A percentile compares a stretch with the other conserved stretches of the same genome.
Evolutionary conservation across 805 yeast species (phyloP).

Genomic region (Saturnispora sanitii): DNA sequence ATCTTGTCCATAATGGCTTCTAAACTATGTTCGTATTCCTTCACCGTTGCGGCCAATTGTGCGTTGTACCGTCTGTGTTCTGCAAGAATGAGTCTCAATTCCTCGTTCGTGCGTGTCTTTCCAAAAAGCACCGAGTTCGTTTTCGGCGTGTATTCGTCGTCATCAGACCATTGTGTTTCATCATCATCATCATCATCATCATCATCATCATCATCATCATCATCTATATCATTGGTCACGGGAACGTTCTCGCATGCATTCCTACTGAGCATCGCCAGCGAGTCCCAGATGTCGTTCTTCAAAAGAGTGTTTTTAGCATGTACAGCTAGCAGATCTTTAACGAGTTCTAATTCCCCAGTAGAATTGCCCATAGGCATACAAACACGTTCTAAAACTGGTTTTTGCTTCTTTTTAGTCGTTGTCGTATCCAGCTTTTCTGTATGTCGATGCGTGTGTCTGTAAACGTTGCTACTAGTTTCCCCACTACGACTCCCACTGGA

Average conservation of each 20-base stretch:
- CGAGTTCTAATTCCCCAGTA: background rate
- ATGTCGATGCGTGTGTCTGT: too few species aligned
- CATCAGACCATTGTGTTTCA: background rate
- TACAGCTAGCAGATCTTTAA: slow-evolving; percentile 17
- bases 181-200: slow-evolving; percentile 1
- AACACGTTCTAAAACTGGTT: too few species aligned
- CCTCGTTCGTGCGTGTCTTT: slow-evolving; percentile 1
- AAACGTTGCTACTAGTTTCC: too few species aligned
- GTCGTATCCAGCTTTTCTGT: too few species aligned
- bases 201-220: slow-evolving; percentile 3
- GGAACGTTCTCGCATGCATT: slow-evolving; percentile 1
- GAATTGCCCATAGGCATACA: background rate
- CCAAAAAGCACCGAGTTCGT: too few species aligned
- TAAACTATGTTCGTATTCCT: slow-evolving; percentile 2
- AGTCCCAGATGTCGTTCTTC: slow-evolving; percentile 22
- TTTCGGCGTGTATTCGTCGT: background rate
- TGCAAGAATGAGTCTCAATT: background rate
- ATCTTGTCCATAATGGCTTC: slow-evolving; percentile 2
- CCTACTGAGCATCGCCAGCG: slow-evolving; percentile 8
- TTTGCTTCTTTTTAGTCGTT: too few species aligned
- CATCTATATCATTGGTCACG: slow-evolving; percentile 9
- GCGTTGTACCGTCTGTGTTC: slow-evolving; percentile 3
- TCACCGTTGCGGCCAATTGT: background rate
- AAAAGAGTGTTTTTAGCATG: slow-evolving; percentile 16
- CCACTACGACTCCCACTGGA: slow-evolving; percentile 7